Conservation (phyloP, 31 red algal genomes). For the Bonnemaisonia californica region DNA sequence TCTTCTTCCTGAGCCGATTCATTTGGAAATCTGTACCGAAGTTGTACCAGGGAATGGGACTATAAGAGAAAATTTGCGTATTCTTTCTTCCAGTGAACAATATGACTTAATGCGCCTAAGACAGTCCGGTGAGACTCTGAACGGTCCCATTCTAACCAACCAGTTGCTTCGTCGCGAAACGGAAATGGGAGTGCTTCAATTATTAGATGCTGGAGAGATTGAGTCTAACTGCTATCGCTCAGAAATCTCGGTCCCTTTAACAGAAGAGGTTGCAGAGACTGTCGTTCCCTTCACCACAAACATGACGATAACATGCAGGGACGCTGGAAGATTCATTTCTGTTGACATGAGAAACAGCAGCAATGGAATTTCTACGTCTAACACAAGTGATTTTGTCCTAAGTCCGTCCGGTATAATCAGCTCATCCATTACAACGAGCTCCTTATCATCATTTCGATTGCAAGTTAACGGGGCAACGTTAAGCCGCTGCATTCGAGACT, state of each 20-base stretch:
- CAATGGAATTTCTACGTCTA: too few species aligned
- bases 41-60: background rate
- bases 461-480: background rate
- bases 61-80: background rate
- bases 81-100: background rate
- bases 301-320: background rate
- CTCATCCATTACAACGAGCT: background rate
- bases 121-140: background rate
- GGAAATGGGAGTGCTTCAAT: background rate
- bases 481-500: background rate
- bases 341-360: background rate
- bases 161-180: background rate
- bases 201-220: background rate
- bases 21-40: background rate
- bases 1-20: background rate
- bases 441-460: background rate
- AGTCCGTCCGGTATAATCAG: background rate
- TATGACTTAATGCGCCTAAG: background rate
- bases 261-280: background rate
- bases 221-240: background rate
- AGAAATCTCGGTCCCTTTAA: background rate
- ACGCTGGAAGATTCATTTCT: background rate
- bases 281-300: background rate
- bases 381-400: background rate
- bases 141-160: background rate